Evolutionary conservation across 352 stramenopile genomes (phyloP), one percentile per base, ranked within the genome.

Genomic region (Globisporangium ultimum): DNA sequence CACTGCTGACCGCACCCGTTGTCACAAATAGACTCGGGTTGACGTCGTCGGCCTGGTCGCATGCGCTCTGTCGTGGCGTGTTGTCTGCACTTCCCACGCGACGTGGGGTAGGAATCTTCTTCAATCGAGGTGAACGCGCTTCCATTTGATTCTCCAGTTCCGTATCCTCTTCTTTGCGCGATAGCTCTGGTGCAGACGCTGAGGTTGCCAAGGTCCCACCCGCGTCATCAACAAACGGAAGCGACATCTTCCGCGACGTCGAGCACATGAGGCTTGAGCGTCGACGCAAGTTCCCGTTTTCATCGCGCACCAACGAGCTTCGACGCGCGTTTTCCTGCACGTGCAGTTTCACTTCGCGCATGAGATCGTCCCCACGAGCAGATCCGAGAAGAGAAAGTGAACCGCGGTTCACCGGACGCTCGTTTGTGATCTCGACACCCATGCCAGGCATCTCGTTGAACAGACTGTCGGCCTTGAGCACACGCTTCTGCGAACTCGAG

Each of bases 391-490:
- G 28, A 36, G 60, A 11, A 18, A 61, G 36, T 36, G 60, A 61
- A 1, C 40, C n/a, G 10, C 24, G 47, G 0, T 22, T 52, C 47
- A 51, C 46, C 13, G 77, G 78, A 0, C 74, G 67, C 52, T 90
- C 70, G 10, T 68, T 62, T 0, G 80, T 88, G 63, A 90, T 87
- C 50, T 88, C 80, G 12, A 84, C 55, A 0, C 50, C 63, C 63
- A 88, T 80, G 22, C 67, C 77, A 14, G 67, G 63, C 45, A 77
- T 70, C 4, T 72, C 68, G n/a, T 77, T 63, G 14, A 78, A 80
- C 24, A 66, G 66, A 17, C 61, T 46, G 11, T 80, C 68, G 8
- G 48, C 47, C 21, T 73, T 83, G 28, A 90, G 61, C 0, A 88
- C 76, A 14, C 67, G 80, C 9, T 66, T 71, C 20, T 76, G 61